Base-by-base conservation (phyloP, 2,329 filamentous ascomycete species). In the Aspergillus floridensis region DNA sequence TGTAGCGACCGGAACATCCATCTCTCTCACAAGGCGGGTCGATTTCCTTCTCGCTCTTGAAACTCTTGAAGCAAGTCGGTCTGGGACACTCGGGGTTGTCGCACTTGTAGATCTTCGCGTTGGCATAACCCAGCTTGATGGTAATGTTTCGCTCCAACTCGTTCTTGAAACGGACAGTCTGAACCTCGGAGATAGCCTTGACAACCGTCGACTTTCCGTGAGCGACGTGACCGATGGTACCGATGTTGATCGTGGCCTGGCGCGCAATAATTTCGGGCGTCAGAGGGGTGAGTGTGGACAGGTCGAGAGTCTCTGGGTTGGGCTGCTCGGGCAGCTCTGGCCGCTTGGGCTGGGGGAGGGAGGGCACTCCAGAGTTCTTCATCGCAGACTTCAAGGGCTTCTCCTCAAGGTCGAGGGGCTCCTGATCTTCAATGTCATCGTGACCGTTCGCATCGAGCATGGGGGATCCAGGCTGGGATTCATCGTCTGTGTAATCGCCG, bases 101-200 rank as follows among this genome's bases (percentile, higher is more conserved):
- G 79, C 95, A 99, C 84, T 97, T 91, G 88, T 98, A 99, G 78
- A 99, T 93, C 81, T 99, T 98, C 71, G 95, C 95, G 79, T 99
- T 99, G 77, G 95, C 95, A 78, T 99, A 99, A 76, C 95, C 95
- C 72, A 99, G 86, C 87, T 99, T 99, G 84, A 99, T 99, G 72
- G 95, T 99, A 74, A 99, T 99, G 79, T 99, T 99, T 74, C 95
- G 86, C 81, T 98, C 96, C 80, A 97, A 82, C 81, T 99, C 95
- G 82, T 98, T 99, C 89, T 99, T 99, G 85, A 99, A 99, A 69
- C 95, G 88, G 74, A 99, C 95, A 19, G 95, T 99, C 85, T 99
- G 95, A 65, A 99, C 95, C 64, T 95, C 95, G 1, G 95, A 98
- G 72, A 99, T 98, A 71, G 95, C 95, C 85, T 99, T 99, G 71